Conservation (phyloP, 2,329 filamentous ascomycete species). For the Fusarium sp. region DNA sequence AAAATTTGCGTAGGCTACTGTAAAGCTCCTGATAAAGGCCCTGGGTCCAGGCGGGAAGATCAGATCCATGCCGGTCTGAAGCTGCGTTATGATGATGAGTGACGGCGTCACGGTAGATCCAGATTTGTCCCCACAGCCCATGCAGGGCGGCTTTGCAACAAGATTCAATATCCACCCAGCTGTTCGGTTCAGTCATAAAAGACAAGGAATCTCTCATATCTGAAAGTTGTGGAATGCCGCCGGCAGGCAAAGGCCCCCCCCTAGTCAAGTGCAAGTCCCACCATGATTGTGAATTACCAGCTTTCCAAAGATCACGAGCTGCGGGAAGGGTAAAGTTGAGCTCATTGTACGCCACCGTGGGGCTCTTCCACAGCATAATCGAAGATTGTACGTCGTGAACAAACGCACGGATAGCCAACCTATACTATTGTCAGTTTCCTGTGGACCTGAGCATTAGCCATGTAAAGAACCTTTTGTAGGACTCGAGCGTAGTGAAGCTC, state of each 20-base stretch:
- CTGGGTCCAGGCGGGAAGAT: conserved; percentile 39
- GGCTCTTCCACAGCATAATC: conserved; percentile 40
- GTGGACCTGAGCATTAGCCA: neutral
- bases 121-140: conserved; percentile 48
- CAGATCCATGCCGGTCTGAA: conserved; percentile 13
- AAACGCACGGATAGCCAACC: conserved; percentile 44
- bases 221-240: conserved; percentile 37
- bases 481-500: conserved; percentile 39
- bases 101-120: conserved; percentile 44
- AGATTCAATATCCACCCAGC: conserved; percentile 39
- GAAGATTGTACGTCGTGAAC: conserved; percentile 46
- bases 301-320: conserved; percentile 44
- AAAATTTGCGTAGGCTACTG: conserved; percentile 35
- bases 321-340: conserved; percentile 42
- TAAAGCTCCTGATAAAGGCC: conserved; percentile 46
- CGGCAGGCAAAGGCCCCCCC: conserved; percentile 18
- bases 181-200: conserved; percentile 38
- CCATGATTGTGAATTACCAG: conserved; percentile 40
- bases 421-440: conserved; percentile 31
- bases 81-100: conserved; percentile 20
- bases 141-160: conserved; percentile 40
- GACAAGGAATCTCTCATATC: conserved; percentile 36
- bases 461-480: conserved; percentile 42
- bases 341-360: conserved; percentile 44
- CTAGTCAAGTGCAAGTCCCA: conserved; percentile 37